Percentiles rank a stretch among this genome's conserved stretches.
These are phyloP conservation scores for Haplosporangium sp. DNA, from an alignment of 371 early-diverging fungal species.

Conservation along the genomic window DNA sequence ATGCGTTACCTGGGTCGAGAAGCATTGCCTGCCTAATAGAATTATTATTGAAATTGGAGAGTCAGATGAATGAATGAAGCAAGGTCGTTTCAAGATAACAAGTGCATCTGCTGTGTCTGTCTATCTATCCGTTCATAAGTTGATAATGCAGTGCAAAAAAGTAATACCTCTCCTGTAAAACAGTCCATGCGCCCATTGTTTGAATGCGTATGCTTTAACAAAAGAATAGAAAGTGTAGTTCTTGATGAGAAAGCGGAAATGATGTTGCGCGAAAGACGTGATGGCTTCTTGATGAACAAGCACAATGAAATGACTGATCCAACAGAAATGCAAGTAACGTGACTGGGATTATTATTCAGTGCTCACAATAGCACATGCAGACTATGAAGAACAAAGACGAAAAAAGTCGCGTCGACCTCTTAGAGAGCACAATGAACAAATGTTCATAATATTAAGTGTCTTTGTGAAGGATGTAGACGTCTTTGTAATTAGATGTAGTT, in stretches of 20 bases:
- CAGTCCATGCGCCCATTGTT: slow-evolving; percentile 56
- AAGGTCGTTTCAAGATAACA: background rate
- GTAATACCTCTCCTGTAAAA: slow-evolving; percentile 55
- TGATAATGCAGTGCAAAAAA: background rate
- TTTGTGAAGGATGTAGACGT: background rate
- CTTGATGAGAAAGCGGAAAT: slow-evolving; percentile 9
- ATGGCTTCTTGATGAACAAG: background rate
- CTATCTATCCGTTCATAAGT: too few relatives aligned
- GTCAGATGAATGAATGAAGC: background rate
- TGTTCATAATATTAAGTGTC: background rate
- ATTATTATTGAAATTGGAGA: background rate
- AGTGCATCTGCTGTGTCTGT: too few relatives aligned
- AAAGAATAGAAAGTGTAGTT: background rate
- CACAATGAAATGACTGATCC: too few relatives aligned
- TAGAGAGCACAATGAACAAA: background rate
- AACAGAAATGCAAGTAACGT: background rate
- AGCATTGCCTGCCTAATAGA: slow-evolving; percentile 55
- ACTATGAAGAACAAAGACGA: background rate
- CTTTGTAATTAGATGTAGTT: background rate
- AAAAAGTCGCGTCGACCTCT: background rate
- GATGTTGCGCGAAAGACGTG: slow-evolving; percentile 6
- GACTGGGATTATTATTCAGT: background rate
- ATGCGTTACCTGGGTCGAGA: slow-evolving; percentile 53
- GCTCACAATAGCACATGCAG: too few relatives aligned
- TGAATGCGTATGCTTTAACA: slow-evolving; percentile 3